Percentiles rank a stretch among this genome's conserved stretches.
phyloP scores from a whole-genome alignment of 2,329 filamentous ascomycete genomes.

The Coniochaeta prunicola region DNA sequence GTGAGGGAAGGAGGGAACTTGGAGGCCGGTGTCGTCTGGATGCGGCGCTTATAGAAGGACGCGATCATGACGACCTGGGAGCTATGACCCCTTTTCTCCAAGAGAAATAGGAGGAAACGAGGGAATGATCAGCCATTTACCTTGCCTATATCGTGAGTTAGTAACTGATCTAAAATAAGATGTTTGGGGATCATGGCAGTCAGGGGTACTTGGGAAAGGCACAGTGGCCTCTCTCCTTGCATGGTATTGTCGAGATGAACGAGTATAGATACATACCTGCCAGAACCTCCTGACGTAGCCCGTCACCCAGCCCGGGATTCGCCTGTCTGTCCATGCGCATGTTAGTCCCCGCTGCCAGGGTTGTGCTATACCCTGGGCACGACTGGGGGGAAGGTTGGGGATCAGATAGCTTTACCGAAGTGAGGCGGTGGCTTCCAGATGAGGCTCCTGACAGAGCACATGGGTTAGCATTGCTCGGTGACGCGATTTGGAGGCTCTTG shows the following conservation, averaged over 20 bases:
- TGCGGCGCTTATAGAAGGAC: not conserved
- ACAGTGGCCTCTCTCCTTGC: not conserved
- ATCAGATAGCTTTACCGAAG: slow-evolving; percentile 56
- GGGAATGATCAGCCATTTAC: slow-evolving; percentile 9
- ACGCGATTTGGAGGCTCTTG: not conserved
- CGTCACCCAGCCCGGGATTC: slow-evolving; percentile 82
- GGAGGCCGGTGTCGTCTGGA: slow-evolving; percentile 1
- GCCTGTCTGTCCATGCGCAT: slow-evolving; percentile 53
- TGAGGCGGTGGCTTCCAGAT: slow-evolving; percentile 98
- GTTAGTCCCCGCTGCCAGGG: not conserved
- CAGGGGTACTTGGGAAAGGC: not conserved
- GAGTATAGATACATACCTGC: slow-evolving; percentile 61
- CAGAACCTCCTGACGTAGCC: slow-evolving; percentile 95
- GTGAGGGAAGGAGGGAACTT: not conserved
- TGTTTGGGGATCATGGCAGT: not conserved
- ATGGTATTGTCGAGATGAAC: not conserved
- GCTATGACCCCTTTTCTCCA: slow-evolving; percentile 4
- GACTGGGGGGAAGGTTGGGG: slow-evolving; percentile 4
- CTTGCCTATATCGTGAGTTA: slow-evolving; percentile 18
- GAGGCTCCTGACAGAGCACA: slow-evolving; percentile 58
- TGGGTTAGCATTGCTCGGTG: not conserved
- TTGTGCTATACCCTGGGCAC: not conserved
- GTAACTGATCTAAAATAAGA: slow-evolving; percentile 1
- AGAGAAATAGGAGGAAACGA: not conserved
- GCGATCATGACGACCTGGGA: not conserved